Base-by-base conservation (phyloP, 2,329 filamentous ascomycete genomes). In the Diplodia intermedia region DNA sequence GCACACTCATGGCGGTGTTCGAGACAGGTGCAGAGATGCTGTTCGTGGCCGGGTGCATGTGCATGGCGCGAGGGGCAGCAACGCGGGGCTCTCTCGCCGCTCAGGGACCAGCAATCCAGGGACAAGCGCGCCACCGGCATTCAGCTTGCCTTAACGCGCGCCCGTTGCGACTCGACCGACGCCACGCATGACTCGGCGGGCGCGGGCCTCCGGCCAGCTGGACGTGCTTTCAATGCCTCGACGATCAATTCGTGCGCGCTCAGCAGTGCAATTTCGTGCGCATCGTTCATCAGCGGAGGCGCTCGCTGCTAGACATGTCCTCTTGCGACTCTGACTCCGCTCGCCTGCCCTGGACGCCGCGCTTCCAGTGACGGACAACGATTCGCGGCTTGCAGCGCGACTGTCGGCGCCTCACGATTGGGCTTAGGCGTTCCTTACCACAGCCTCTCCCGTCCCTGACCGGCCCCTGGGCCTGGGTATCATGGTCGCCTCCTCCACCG, bases 1-100 rank as follows among this genome's bases (percentile, higher is more conserved):
- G 65, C 78, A 70, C 29, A 54, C 31, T 54, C 61, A 69, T 62
- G 63, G 55, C 18, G 23, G 29, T 11, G 54, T 14, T 60, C 66
- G 60, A 69, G 68, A 56, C 29, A 60, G 56, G 47, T 55, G 18
- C 8, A 36, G 65, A 38, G 40, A 31, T 20, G 36, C 47, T n/a
- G 11, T 23, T 36, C 29, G 33, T 31, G 56, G 18, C 56, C 15
- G 26, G 56, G 56, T 31, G 54, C 31, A 33, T 18, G 53, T 18
- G 53, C n/a, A 33, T n/a, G 54, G 50, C 53, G 29, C 38, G 56
- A 60, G 56, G 56, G 56, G 56, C 56, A 49, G 56, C 56, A 60
- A 23, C 38, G 56, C 56, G 56, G 38, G 56, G 38, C 33, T 26
- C n/a, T 12, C n/a, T 29, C 33, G 55, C 8, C n/a, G 55, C 55